A percentile compares a stretch with the other conserved stretches of the same genome.
phyloP scores from a whole-genome alignment of 345 rosid species.

The Iberis pinnata region DNA sequence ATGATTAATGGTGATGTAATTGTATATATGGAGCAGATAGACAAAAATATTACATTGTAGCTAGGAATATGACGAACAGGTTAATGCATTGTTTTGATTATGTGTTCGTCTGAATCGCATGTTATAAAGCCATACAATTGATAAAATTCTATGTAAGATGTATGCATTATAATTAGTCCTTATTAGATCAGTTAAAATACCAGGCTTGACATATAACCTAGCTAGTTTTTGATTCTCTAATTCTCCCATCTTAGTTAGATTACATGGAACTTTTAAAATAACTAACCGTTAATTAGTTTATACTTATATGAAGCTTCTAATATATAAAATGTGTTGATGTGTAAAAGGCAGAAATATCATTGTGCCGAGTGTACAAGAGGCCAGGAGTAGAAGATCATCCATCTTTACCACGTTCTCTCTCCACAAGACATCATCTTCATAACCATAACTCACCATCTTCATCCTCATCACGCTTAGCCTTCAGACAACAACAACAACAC shows the following conservation, averaged over 20 bases:
- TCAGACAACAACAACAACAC: slow-evolving; percentile 29
- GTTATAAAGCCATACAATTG: too few relatives aligned
- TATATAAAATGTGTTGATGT: not conserved
- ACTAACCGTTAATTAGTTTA: not conserved
- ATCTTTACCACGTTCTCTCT: slow-evolving; percentile 61
- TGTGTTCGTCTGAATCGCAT: too few relatives aligned
- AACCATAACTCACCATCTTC: slow-evolving; percentile 16
- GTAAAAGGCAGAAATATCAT: slow-evolving; percentile 70
- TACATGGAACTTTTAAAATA: not conserved
- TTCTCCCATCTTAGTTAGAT: not conserved
- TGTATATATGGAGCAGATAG: too few relatives aligned
- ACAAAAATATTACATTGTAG: too few relatives aligned
- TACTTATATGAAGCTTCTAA: not conserved
- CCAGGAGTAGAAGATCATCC: slow-evolving; percentile 93
- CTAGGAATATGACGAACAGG: too few relatives aligned
- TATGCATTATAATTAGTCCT: too few relatives aligned
- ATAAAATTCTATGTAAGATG: too few relatives aligned
- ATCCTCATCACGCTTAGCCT: slow-evolving; percentile 27
- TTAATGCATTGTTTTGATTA: too few relatives aligned
- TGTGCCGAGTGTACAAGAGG: slow-evolving; percentile 93
- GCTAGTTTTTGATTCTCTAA: not conserved
- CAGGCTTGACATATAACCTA: too few relatives aligned
- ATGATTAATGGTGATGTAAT: too few relatives aligned
- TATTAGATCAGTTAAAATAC: too few relatives aligned
- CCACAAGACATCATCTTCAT: slow-evolving; percentile 36